Percentiles rank a stretch among this genome's conserved stretches.
Conservation (phyloP, 768 basidiomycete genomes). For the Hericium coralloides region DNA sequence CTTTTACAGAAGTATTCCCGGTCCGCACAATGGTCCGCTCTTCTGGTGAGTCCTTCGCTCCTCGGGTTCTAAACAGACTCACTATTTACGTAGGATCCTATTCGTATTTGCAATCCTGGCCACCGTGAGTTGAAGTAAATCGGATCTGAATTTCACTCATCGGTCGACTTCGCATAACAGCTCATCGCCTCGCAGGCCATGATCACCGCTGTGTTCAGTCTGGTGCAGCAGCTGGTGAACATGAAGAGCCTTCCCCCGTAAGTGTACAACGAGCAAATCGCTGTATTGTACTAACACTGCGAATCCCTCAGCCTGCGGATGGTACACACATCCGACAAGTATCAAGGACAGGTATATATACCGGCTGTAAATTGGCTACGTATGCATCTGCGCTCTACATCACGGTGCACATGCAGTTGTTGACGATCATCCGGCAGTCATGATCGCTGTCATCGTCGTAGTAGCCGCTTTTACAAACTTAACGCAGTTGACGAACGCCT, state of each 20-base stretch:
- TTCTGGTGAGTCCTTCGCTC: constrained; percentile 40
- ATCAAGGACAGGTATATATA: constrained; percentile 60
- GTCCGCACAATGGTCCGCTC: constrained; percentile 37
- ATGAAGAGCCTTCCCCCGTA: constrained; percentile 46
- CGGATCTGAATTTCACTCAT: neutral
- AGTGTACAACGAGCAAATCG: constrained; percentile 1
- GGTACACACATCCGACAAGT: constrained; percentile 49
- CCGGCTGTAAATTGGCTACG: constrained; percentile 51
- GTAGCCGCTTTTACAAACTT: constrained; percentile 51
- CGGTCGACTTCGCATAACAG: constrained; percentile 18
- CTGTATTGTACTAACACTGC: neutral
- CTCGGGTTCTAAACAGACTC: neutral
- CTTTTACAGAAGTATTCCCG: constrained; percentile 62
- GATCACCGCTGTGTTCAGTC: constrained; percentile 59
- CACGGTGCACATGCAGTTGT: neutral
- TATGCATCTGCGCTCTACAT: constrained; percentile 14
- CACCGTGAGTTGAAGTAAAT: constrained; percentile 32
- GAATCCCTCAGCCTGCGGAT: constrained; percentile 31
- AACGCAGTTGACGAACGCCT: constrained; percentile 47
- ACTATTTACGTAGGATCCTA: constrained; percentile 35
- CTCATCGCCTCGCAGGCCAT: constrained; percentile 58
- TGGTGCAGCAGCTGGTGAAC: constrained; percentile 58
- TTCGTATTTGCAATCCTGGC: constrained; percentile 59
- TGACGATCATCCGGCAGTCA: constrained; percentile 20
- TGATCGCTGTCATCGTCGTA: constrained; percentile 42